Percentiles rank a stretch among this genome's conserved stretches.
Conservation (phyloP, 2,329 filamentous ascomycete genomes). For the Fusarium tjaetaba region DNA sequence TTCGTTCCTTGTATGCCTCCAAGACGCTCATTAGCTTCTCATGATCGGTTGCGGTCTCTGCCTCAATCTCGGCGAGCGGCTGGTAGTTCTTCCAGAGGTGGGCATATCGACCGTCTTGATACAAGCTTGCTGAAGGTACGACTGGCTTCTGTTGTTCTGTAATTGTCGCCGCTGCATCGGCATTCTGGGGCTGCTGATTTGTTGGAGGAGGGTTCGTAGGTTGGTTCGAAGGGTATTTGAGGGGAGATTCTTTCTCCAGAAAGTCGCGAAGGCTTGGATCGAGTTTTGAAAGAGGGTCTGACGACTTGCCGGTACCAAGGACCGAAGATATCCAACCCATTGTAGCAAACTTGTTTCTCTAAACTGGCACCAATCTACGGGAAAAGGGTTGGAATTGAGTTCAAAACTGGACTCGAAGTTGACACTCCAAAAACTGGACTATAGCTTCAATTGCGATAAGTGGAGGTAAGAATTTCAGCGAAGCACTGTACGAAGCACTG, state of each 20-base stretch:
- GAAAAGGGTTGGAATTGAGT: neutral
- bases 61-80: slow-evolving; percentile 75
- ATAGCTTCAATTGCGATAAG: slow-evolving; percentile 31
- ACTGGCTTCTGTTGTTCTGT: slow-evolving; percentile 25
- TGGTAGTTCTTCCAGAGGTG: slow-evolving; percentile 94
- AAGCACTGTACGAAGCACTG: slow-evolving; percentile 38
- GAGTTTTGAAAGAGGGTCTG: slow-evolving; percentile 75
- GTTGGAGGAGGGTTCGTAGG: slow-evolving; percentile 25
- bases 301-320: slow-evolving; percentile 58
- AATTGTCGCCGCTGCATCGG: slow-evolving; percentile 29
- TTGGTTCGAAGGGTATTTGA: slow-evolving; percentile 66
- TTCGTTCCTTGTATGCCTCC: slow-evolving; percentile 84
- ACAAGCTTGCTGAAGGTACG: slow-evolving; percentile 63
- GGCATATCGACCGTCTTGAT: slow-evolving; percentile 73
- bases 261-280: slow-evolving; percentile 87
- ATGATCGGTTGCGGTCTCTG: slow-evolving; percentile 75
- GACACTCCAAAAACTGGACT: slow-evolving; percentile 29
- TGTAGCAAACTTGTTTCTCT: neutral
- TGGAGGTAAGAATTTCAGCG: slow-evolving; percentile 23
- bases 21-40: slow-evolving; percentile 84
- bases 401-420: slow-evolving; percentile 12
- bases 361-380: neutral
- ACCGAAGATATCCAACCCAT: slow-evolving; percentile 70
- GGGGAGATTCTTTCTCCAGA: slow-evolving; percentile 82
- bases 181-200: slow-evolving; percentile 7